These are phyloP conservation scores for Saururus chinensis DNA, from an alignment of 164 flowering plant species.

Conservation along the genomic window DNA sequence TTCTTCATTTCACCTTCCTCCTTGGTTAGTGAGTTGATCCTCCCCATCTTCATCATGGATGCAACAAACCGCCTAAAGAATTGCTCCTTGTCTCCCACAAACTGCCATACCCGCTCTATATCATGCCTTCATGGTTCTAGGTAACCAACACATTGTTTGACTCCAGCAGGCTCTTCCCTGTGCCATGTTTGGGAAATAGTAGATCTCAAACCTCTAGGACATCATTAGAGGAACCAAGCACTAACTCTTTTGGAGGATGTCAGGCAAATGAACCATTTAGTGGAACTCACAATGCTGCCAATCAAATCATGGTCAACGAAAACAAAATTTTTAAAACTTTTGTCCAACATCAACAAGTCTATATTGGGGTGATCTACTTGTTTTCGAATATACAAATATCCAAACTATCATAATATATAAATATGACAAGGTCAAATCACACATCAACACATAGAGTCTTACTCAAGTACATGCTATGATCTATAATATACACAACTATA, in stretches of 20 bases:
- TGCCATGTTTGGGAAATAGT: slow-evolving; percentile 42
- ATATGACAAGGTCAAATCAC: too few species aligned
- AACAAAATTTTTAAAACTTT: too few species aligned
- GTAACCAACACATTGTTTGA: slow-evolving; percentile 49
- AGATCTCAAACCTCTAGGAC: slow-evolving; percentile 50
- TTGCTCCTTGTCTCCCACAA: slow-evolving; percentile 5
- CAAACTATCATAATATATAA: too few species aligned
- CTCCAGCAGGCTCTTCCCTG: slow-evolving; percentile 41
- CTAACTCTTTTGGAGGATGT: slow-evolving; percentile 30
- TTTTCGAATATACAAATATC: too few species aligned
- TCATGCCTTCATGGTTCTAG: slow-evolving; percentile 35
- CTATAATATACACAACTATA: too few species aligned
- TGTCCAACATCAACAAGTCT: too few species aligned
- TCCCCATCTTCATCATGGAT: slow-evolving; percentile 69
- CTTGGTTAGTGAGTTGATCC: slow-evolving; percentile 54
- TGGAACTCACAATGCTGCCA: slow-evolving; percentile 25
- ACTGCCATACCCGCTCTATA: slow-evolving; percentile 9
- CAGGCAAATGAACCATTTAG: slow-evolving; percentile 47
- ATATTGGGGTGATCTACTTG: too few species aligned
- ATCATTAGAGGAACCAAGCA: slow-evolving; percentile 27
- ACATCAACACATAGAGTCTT: too few species aligned
- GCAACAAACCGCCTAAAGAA: slow-evolving; percentile 42
- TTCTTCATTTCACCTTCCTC: slow-evolving; percentile 52
- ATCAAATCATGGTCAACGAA: too few species aligned
- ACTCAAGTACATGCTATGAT: too few species aligned